Evolutionary conservation across 306 rosid species (phyloP), one percentile per base, ranked within the genome.

Genomic region (Cyclanthera cordifolia): DNA sequence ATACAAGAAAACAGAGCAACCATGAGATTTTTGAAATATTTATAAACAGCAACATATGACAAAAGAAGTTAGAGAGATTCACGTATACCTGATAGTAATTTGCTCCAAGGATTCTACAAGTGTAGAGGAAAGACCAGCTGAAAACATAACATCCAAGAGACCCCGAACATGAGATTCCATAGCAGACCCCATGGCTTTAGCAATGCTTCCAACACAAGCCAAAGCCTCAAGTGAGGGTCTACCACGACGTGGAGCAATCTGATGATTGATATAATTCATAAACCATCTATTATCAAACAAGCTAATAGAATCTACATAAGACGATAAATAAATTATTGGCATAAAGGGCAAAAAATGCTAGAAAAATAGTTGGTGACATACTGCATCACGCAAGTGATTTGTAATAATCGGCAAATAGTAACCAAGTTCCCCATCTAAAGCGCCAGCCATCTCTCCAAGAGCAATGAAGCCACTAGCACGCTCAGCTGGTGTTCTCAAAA

Each of bases 401-500:
- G 83, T 81, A 39, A 93, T 93, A 72, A 85, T 86, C 75, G 95
- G 95, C 91, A 93, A 88, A 84, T 93, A 93, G 80, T 78, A 71
- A 63, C 83, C 68, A 16, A 93, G 96, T 74, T 90, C 99, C 80
- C 96, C 95, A 76, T 89, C 96, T 85, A 93, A 79, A 20, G 99
- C 99, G 73, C 89, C 95, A 69, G 99, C 99, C 96, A 93, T 93
- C 88, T 93, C 99, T 72, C 99, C 99, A 1, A 93, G 99, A 71
- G 99, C 99, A 82, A 85, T 79, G 84, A 93, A 93, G 66, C 96
- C 99, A 85, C 95, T 90, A 74, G 90, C 96, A 55, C 99, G 96
- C 69, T 93, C 99, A 58, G 90, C 95, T 45, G 99, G 96, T 67
- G 85, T 78, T 83, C 87, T 85, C 76, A 93, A 76, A 77, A 93